Base-by-base conservation (phyloP, 805 yeast genomes). In the Ogataea philodendri region DNA sequence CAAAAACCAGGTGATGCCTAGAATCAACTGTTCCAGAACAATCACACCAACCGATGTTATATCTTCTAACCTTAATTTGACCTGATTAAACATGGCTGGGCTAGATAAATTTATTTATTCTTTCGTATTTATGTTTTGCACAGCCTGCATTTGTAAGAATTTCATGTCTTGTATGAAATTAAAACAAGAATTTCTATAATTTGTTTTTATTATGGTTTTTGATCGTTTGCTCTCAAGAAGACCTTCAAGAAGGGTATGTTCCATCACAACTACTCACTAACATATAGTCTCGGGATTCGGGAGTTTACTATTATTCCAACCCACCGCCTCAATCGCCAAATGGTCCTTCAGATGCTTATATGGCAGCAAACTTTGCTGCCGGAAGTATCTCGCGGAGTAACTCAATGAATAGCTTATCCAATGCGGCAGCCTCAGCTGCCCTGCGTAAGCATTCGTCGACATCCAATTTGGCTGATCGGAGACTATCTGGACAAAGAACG, bases 391-490 rank as follows among this genome's bases (percentile, higher is more conserved):
- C 50, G 24, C 42, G 57, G 30, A 37, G 49, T 10, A 39, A 46
- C 22, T 52, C 59, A 22, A 35, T 52, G 46, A 49, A 49, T 5
- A 48, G 53, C 14, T 26, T 54, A 15, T 57, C 62, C 2, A 48
- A 55, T 15, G 51, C 53, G 17, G 63, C 63, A 2, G 63, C 63
- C 2, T 57, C 60, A 5, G 56, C 63, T 8, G 63, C 63, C 2
- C 28, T 59, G 21, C 44, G 47, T 9, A 47, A 49, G 14, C 55
- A 51, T 24, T 39, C 49, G 13, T 44, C 54, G 5, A 30, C 35
- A n/a, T 26, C 45, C 16, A 28, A 19, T 11, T n/a, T 41, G 25
- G 28, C 13, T 5, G 30, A 15, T 16, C 20, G 21, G 30, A 21
- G 55, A 47, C 15, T 11, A 18, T 22, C 32, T 7, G 37, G 32